Evolutionary conservation across 495 filamentous ascomycete species (phyloP).

Genomic region (Pyrenula massariospora): DNA sequence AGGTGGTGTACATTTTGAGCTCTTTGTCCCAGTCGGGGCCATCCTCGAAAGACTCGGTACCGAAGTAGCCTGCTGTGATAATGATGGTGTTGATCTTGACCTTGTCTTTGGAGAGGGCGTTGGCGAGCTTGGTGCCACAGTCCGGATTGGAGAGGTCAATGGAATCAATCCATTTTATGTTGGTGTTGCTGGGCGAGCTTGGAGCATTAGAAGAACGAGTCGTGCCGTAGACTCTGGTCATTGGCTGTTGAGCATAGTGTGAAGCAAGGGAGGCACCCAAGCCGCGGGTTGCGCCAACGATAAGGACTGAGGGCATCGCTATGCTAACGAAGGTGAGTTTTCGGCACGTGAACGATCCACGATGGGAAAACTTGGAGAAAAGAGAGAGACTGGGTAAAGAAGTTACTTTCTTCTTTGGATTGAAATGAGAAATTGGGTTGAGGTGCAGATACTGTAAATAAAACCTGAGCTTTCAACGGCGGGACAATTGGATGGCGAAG

Average conservation of each 20-base stretch:
- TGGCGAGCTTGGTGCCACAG: conserved; percentile 38
- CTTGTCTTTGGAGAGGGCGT: conserved; percentile 25
- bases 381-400: too few relatives aligned
- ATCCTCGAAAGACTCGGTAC: conserved; percentile 43
- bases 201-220: conserved; percentile 31
- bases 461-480: too few relatives aligned
- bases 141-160: conserved; percentile 44
- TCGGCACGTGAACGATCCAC: too few relatives aligned
- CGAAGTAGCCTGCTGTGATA: conserved; percentile 59
- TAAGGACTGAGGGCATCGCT: conserved; percentile 40
- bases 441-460: too few relatives aligned
- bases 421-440: too few relatives aligned
- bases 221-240: conserved; percentile 44
- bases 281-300: conserved; percentile 57
- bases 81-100: conserved; percentile 43
- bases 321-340: too few relatives aligned
- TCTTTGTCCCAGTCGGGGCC: conserved; percentile 55
- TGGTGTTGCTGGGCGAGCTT: conserved; percentile 15
- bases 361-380: too few relatives aligned
- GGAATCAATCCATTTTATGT: conserved; percentile 36
- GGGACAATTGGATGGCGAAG: too few relatives aligned
- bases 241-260: conserved; percentile 40
- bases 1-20: conserved; percentile 60
- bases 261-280: conserved; percentile 50
- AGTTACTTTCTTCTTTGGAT: too few relatives aligned